Base-by-base conservation (phyloP, 2,329 filamentous ascomycete species). In the Leptosphaerulina australis region DNA sequence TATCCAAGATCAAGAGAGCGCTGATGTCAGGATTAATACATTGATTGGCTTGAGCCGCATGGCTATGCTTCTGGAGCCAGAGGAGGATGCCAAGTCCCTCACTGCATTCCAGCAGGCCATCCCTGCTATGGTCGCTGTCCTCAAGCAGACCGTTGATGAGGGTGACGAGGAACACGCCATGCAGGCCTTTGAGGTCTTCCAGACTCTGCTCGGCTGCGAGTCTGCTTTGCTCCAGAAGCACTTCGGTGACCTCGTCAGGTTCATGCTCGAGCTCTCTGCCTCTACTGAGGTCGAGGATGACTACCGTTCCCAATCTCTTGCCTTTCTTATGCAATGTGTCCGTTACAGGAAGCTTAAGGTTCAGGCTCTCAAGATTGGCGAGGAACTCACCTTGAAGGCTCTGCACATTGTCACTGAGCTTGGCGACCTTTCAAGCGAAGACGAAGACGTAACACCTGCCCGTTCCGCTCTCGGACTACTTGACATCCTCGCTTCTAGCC, bases 311-410 rank as follows among this genome's bases (percentile, higher is more conserved):
- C 94, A 97, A 76, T 91, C 93, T 28, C 82, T 99, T 55, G 89
- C 90, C 55, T 97, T 97, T 84, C 82, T 99, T 52, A 92, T 96
- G 78, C 91, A 97, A 78, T 88, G 85, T 59, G 89, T 96, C 21
- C 87, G 89, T 58, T 97, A 93, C 79, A 87, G 93, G 69, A 95
- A 94, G 74, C 87, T 97, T 78, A 97, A 97, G 83, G 87, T 97
- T 45, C 94, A 97, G 78, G 89, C 83, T 55, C 87, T 97, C 76
- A 88, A 87, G 72, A 85, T 97, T 71, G 92, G 91, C 52, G 86
- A 93, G 66, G 85, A 91, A 71, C 83, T 99, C 60, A 97, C 93
- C 63, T 81, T 88, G 70, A 94, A 92, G 78, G 86, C 88, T 68
- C 84, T 97, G 74, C 84, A 93, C 68, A 93, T 97, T 63, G 86